Conservation (phyloP, 768 basidiomycete genomes). For the Suillus decipiens region DNA sequence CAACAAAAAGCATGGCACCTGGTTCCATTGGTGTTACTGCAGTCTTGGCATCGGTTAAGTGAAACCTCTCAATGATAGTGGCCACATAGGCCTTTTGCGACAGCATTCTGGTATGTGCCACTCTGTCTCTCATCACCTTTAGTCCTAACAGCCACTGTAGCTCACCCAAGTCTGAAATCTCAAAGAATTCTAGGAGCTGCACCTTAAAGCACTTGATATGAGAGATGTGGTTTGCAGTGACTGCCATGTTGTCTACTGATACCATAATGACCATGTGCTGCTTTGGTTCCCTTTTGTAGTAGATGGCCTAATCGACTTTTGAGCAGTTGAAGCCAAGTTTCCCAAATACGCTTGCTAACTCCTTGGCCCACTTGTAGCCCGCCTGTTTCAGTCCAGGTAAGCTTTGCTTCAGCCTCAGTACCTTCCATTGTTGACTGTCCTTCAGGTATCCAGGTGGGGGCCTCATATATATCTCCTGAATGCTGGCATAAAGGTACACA, state of each 20-base stretch:
- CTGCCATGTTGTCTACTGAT: slow-evolving; percentile 9
- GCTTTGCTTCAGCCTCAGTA: background rate
- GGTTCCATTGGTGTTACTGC: background rate
- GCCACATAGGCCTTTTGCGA: slow-evolving; percentile 33
- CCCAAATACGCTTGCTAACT: background rate
- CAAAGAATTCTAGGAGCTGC: slow-evolving; percentile 27
- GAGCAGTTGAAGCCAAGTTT: background rate
- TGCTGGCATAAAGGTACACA: background rate
- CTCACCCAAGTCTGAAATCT: slow-evolving; percentile 33
- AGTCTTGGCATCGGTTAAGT: background rate
- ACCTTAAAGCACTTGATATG: slow-evolving; percentile 2
- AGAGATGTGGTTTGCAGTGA: background rate
- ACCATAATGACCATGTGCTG: slow-evolving; percentile 1
- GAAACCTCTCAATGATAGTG: background rate
- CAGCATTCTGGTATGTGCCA: slow-evolving; percentile 18
- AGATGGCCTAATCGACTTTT: background rate
- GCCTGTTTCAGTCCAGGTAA: too few relatives aligned
- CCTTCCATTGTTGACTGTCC: background rate
- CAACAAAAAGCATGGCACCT: background rate
- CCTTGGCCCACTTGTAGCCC: background rate
- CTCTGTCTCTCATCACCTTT: slow-evolving; percentile 19
- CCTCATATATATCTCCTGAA: background rate
- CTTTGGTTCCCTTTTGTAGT: background rate
- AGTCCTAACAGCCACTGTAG: background rate
- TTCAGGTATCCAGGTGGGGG: background rate